Base-by-base conservation (phyloP, 768 basidiomycete species). In the Naganishia vishniacii region DNA sequence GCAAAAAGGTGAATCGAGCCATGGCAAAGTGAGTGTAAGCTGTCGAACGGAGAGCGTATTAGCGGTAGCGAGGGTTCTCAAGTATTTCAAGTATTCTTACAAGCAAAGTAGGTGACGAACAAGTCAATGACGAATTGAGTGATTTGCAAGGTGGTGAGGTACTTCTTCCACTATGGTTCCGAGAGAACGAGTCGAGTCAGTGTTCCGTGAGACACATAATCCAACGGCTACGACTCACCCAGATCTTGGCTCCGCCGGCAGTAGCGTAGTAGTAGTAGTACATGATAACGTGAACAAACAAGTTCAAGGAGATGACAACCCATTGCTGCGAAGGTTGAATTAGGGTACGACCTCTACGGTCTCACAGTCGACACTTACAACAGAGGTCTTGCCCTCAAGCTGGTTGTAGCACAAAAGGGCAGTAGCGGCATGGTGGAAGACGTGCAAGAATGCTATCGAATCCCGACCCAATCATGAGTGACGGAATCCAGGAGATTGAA, bases 201-300 rank as follows among this genome's bases (percentile, higher is more conserved):
- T 28, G 44, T 28, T 46, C 34, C 32, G 29, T 26, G 37, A 12
- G 41, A 31, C 44, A 25, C 28, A 34, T 40, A n/a, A n/a, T 12
- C 12, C 3, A 26, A 9, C 16, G 9, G 31, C 29, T 34, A 46
- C 16, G n/a, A 68, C 73, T 46, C 25, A 92, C 91, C 92, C 95
- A 98, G 79, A 98, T 91, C 80, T 83, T 89, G 74, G 88, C 88
- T 67, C 95, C 95, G 73, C 94, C 91, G 56, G 95, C 92, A 56
- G 95, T 97, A 26, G 92, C 92, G 79, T 88, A 98, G 81, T 99
- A 99, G 80, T 99, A 99, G 79, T 98, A 99, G 81, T 99, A 98
- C 95, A 99, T 99, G 72, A 95, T 79, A 75, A 98, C 93, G 79
- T 99, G 95, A 51, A 98, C 94, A 62, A 82, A 78, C 65, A 98